Percentiles rank a stretch among this genome's conserved stretches.
Conservation (phyloP, 1,284 basidiomycete genomes). For the Malassezia dermatis region DNA sequence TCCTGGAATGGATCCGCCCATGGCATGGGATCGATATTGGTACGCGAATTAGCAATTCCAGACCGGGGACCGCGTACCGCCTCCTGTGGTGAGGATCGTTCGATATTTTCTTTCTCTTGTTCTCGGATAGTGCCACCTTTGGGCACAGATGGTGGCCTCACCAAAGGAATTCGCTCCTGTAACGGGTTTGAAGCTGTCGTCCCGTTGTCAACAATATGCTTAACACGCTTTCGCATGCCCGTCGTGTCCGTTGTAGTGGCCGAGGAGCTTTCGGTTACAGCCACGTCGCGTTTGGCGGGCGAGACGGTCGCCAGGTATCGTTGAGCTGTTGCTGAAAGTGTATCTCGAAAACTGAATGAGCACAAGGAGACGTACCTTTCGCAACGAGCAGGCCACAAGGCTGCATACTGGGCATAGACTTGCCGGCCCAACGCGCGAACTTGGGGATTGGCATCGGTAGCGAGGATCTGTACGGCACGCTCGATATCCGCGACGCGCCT, state of each 20-base stretch:
- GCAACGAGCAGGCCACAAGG: constrained; percentile 50
- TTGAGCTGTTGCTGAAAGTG: constrained; percentile 4
- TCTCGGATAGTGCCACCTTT: background rate
- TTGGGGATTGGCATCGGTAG: constrained; percentile 51
- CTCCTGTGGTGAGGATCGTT: background rate
- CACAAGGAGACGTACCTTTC: constrained; percentile 48
- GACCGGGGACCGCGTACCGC: background rate
- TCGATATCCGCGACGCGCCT: constrained; percentile 48
- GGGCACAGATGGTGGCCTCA: background rate
- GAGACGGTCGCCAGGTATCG: constrained; percentile 10
- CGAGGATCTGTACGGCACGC: constrained; percentile 48
- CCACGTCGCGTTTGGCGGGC: background rate
- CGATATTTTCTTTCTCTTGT: background rate
- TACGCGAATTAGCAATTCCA: background rate
- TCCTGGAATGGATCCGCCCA: background rate
- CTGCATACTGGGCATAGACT: constrained; percentile 49
- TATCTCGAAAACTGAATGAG: background rate
- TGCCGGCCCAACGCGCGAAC: constrained; percentile 50
- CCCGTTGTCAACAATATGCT: background rate
- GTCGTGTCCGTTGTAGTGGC: background rate
- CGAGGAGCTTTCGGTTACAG: background rate
- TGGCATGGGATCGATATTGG: background rate
- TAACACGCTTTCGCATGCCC: background rate
- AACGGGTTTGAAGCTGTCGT: background rate
- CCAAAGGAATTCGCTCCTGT: background rate